Base-by-base conservation (phyloP, 495 filamentous ascomycete genomes). In the Tetracladium marchalianum region DNA sequence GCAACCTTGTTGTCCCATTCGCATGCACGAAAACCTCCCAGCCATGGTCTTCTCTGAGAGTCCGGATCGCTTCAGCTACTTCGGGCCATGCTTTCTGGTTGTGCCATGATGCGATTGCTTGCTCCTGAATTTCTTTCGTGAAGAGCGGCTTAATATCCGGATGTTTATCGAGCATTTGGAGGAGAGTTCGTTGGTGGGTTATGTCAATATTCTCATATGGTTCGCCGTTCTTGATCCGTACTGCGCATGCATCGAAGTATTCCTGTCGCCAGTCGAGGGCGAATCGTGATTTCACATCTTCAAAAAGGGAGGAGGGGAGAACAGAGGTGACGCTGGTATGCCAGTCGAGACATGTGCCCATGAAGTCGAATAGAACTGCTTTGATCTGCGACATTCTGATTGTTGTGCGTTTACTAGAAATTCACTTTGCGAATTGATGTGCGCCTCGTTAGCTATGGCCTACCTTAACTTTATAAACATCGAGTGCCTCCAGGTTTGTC, bases 1-100 rank as follows among this genome's bases (percentile, higher is more conserved):
- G 75, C 19, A 77, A 60, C 38, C 74, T 64, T 24, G 72, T 72
- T 1, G 69, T 72, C 0, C 73, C 74, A 46, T 78, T 78, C n/a
- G 74, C 71, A 38, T 70, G 65, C 17, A 77, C 71, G 19, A 72
- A 65, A 5, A 61, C 49, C 39, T 67, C 66, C 32, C 50, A 37
- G 19, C 56, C 59, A 19, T 38, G 22, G 13, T 52, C 45, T 1
- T 49, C 49, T 35, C 51, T 50, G 33, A 61, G 48, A 17, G 46
- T 31, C 9, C 24, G 33, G 33, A 62, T 47, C 3, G 56, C 61
- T 18, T 45, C 42, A 4, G 72, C 66, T 3, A 51, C 49, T 11
- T 76, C 71, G 0, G 67, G 61, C 73, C 73, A 78, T 10, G 69
- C 62, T 5, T 43, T 52, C 60, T 69, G 66, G 4, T 55, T 52